Conservation (phyloP, 1,284 basidiomycete species). For the Singerocomus rubriflavus region DNA sequence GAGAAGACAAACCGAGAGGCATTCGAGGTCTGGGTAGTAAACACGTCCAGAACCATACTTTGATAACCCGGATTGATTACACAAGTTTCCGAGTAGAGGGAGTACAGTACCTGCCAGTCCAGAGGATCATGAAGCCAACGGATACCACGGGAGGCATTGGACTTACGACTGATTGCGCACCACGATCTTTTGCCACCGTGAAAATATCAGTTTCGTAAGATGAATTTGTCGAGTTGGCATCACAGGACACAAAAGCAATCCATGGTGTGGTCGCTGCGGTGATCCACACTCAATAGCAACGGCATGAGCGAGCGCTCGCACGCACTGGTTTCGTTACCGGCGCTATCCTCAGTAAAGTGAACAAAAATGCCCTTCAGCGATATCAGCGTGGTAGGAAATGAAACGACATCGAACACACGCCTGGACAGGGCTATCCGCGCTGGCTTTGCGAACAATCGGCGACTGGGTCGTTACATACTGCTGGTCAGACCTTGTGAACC, state of each 20-base stretch:
- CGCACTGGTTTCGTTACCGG: slow-evolving; percentile 39
- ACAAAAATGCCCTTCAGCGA: slow-evolving; percentile 64
- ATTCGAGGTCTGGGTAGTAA: slow-evolving; percentile 54
- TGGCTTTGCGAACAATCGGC: slow-evolving; percentile 40
- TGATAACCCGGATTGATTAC: slow-evolving; percentile 74
- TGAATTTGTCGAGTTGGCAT: slow-evolving; percentile 65
- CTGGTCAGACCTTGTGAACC: slow-evolving; percentile 42
- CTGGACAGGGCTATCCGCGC: slow-evolving; percentile 45
- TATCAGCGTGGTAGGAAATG: slow-evolving; percentile 5
- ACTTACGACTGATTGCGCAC: slow-evolving; percentile 73
- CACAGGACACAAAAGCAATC: slow-evolving; percentile 86
- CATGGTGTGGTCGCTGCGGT: slow-evolving; percentile 71
- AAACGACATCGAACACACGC: slow-evolving; percentile 34
- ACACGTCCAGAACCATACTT: slow-evolving; percentile 78
- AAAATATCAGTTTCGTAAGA: slow-evolving; percentile 69
- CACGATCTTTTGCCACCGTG: slow-evolving; percentile 71
- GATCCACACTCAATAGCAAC: slow-evolving; percentile 9
- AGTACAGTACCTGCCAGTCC: slow-evolving; percentile 66
- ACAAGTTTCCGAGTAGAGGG: slow-evolving; percentile 66
- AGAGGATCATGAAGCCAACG: not conserved
- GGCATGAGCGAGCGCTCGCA: slow-evolving; percentile 5
- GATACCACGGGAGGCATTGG: not conserved
- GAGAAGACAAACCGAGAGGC: slow-evolving; percentile 36
- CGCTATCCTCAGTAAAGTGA: slow-evolving; percentile 68
- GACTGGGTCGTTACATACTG: slow-evolving; percentile 61